Base-by-base conservation (phyloP, 2,329 filamentous ascomycete species). In the Hypomyces perniciosus region DNA sequence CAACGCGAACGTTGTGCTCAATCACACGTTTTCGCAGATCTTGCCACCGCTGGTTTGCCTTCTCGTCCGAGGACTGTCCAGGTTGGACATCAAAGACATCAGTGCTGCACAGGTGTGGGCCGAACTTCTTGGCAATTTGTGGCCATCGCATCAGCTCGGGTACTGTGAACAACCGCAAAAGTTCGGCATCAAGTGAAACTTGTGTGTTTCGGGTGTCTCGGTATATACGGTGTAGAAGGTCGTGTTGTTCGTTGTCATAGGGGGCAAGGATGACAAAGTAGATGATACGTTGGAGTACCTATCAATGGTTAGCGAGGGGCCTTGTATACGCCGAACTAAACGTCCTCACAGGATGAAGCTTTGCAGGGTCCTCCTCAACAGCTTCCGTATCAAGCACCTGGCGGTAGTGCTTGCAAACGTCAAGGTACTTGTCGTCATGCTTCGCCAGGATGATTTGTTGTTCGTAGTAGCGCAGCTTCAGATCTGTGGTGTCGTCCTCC, bases 91-190 rank as follows among this genome's bases (percentile, higher is more conserved):
- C 86, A 65, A 99, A 99, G 50, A 99, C 87, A 66, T 99, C 93
- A 7, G 90, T 96, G 60, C 78, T 77, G 72, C 86, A 91, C 41
- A 99, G 79, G 64, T 96, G 89, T 27, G 88, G 85, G 3, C 91
- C 91, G 61, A 95, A 99, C 55, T 87, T 82, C 71, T 92, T 84
- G 33, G 91, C 81, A 35, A 99, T 89, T 67, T 93, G 86, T 8
- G 93, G 92, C 93, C 93, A 99, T 67, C 92, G 87, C 93, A 99
- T 99, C 56, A 99, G 79, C 74, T 99, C 93, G 58, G 88, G 88
- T 5, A 96, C 84, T 30, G 93, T 99, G 72, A 99, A 99, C 54
- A 93, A 83, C 72, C 95, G 95, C 52, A 99, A 79, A 7, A 99
- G 81, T 63, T 91, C 84, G 30, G 89, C 86, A 57, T 97, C 92